Base-by-base conservation (phyloP, 2,329 filamentous ascomycete species). In the Curvularia lunata region DNA sequence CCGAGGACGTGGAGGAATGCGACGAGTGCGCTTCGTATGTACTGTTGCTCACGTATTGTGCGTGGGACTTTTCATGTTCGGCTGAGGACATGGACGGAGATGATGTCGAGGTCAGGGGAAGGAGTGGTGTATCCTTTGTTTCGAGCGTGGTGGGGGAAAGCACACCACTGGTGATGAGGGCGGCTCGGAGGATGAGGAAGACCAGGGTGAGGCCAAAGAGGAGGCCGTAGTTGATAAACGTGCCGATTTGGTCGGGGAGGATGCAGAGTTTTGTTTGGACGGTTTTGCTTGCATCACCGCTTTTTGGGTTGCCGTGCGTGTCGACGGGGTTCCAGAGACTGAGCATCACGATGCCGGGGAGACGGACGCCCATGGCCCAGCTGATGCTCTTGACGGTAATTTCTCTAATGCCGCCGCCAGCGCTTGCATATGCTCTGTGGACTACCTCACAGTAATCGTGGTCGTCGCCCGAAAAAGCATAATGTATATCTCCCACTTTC, bases 391-490 rank as follows among this genome's bases (percentile, higher is more conserved):
- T 99, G 68, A 98, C 92, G 0, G 95, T 99, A 63, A 97, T 96
- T 75, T 99, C 95, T 23, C 78, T 77, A 23, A 85, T 81, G 5
- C 79, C 80, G 48, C 82, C 83, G 30, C 89, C 85, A 25, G 83
- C 85, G 5, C 82, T 84, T 0, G 81, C 79, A 58, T 88, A 86
- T 18, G 86, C 83, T 2, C 87, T 86, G 76, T 99, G 95, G 0
- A 88, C 83, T 6, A 98, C 80, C 70, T 97, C 93, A 78, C 95
- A 99, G 79, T 98, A 97, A 79, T 99, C 95, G 79, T 99, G 95
- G 72, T 99, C 95, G 69, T 99, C 95, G 10, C 95, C 95, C 0
- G 92, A 97, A 73, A 98, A 99, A 42, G 93, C 90, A 64, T 95
- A 90, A 3, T 86, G 83, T 12, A 98, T 86, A 61, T 95, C 91